Percentiles rank a stretch among this genome's conserved stretches.
Evolutionary conservation across 306 rosid genomes (phyloP).

Genomic region (Fragaria iinumae): DNA sequence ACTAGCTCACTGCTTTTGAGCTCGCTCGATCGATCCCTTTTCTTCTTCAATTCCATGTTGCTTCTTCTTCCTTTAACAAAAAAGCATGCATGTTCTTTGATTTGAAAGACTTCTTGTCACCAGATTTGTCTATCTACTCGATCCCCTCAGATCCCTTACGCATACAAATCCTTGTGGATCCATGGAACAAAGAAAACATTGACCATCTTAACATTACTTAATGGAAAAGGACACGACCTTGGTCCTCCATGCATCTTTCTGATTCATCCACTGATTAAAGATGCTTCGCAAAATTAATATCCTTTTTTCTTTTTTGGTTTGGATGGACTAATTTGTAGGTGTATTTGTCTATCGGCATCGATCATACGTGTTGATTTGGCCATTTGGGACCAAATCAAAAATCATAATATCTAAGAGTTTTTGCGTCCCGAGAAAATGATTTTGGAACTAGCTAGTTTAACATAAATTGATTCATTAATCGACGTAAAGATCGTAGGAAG

Average conservation of each 20-base stretch:
- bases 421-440: too few relatives aligned
- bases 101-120: conserved; percentile 7
- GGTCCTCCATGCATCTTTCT: conserved; percentile 12
- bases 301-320: neutral
- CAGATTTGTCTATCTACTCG: conserved; percentile 16
- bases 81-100: conserved; percentile 27
- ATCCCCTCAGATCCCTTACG: neutral
- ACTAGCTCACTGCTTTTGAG: neutral
- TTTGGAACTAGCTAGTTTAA: neutral
- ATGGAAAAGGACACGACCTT: neutral
- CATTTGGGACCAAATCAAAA: neutral
- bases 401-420: too few relatives aligned
- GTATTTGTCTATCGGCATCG: neutral
- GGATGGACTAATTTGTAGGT: neutral
- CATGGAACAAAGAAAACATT: conserved; percentile 11
- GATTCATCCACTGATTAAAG: conserved; percentile 5
- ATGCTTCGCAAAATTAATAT: neutral
- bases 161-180: conserved; percentile 21
- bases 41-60: conserved; percentile 10
- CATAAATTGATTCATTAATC: neutral
- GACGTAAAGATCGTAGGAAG: neutral
- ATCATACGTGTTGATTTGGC: neutral
- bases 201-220: conserved; percentile 10
- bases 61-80: conserved; percentile 23
- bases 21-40: neutral